Evolutionary conservation across 768 basidiomycete genomes (phyloP), one percentile per base, ranked within the genome.

Genomic region (Cystobasidium onofrii): DNA sequence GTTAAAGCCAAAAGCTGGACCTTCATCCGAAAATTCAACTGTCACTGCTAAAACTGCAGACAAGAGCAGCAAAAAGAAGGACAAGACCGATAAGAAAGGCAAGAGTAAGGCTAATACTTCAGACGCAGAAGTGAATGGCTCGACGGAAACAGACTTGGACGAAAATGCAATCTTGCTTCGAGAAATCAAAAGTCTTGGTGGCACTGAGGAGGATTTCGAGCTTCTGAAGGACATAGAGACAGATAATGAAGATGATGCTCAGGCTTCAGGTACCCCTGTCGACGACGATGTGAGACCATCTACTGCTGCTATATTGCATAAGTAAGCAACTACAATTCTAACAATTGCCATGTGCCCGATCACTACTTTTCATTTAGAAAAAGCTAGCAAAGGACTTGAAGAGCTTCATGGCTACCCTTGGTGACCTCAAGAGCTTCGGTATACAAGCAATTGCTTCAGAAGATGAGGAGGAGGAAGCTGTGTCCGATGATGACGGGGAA

Each of bases 301-400:
- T n/a, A 33, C 60, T 61, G 3, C 18, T 34, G 43, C 43, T 36
- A 6, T 41, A 9, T 9, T 17, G 17, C 33, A 27, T 18, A 7
- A 31, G 9, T 13, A 67, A 3, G 46, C 46, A 27, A 27, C n/a
- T 15, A n/a, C 29, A 50, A 27, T 6, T 27, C 43, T 41, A 17
- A 31, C 23, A 9, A 44, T 13, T 52, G 17, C 12, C 23, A 34
- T 61, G 7, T 63, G 61, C n/a, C 27, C 36, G 34, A 64, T 39
- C 34, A 64, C 43, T 15, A 46, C 33, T 43, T 7, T 64, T 31
- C 69, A 12, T 18, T 15, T 27, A 71, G 69, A 71, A 71, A 60
- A 71, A 71, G 54, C 69, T 71, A 29, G 54, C 50, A 36, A 71
- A 71, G 20, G 69, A 71, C 12, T 55, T 71, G 54, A 71, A 71